Evolutionary conservation across 805 yeast species (phyloP), one percentile per base, ranked within the genome.

Genomic region (Saccharomyces paradoxus): DNA sequence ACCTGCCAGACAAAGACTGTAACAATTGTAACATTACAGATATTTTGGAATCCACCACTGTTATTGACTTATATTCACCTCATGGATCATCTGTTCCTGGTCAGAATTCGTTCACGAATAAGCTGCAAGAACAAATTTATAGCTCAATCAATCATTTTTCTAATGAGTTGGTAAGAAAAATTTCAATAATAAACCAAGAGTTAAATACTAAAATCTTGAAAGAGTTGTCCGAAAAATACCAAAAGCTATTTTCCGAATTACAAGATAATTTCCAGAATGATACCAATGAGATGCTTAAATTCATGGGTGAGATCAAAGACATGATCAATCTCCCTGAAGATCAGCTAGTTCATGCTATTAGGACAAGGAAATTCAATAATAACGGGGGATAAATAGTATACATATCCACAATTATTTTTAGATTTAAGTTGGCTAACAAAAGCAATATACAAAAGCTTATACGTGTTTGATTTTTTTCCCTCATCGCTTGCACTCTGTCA

Each of bases 181-280:
- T 74, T 44, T 60, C 63, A 3, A 60, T 74, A 5, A 70, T 74
- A 49, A 74, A 73, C 52, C 62, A 66, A 5, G 76, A 72, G 54
- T 58, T 74, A 54, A 74, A 72, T 53, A 62, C 65, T 46, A 71
- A 66, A 51, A 63, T 74, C 2, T 60, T 70, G 55, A 56, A 53
- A 21, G 74, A 73, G 41, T 53, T 74, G 50, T 66, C 76, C 0
- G 57, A 56, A 9, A 73, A 73, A 53, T 74, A 74, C 54, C 70
- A 71, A 48, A 55, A 48, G 0, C 41, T 72, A 41, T 68, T 74
- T 51, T 60, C 60, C 12, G 69, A 70, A 3, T 56, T 74, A 37
- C 72, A 69, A 55, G 54, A 32, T 1, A 69, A 64, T 28, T 74
- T 74, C 53, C 67, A 69, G 32, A 63, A 57, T 41, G 77, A 74